Evolutionary conservation across 164 flowering plant species (phyloP), one percentile per base, ranked within the genome.

Genomic region (Sedum album): DNA sequence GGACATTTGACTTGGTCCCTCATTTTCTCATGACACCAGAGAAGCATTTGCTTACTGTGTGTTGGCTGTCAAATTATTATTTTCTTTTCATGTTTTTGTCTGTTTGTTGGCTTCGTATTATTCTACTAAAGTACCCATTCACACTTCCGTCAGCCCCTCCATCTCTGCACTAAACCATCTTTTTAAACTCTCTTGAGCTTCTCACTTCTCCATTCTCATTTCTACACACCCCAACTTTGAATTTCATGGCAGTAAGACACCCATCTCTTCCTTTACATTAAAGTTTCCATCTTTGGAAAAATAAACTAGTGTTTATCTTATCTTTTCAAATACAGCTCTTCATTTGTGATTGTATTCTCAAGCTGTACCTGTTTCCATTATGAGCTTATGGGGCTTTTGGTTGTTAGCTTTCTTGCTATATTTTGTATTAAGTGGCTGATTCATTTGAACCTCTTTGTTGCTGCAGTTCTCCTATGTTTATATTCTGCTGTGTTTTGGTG

Each of bases 81-180:
- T 35, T 35, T 35, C 38, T 35, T 35, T 35, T 35, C 18, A 17
- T 48, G n/a, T 5, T 35, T 35, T 35, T 35, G 38, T 35, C 38
- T 3, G 38, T 35, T 35, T 35, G 38, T 35, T 94, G 38, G 5
- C 38, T 7, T 35, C 3, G 3, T 35, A 35, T 35, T 35, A 35
- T 55, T 14, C 53, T 20, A 17, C 60, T 23, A 23, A 55, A 23
- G 8, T 44, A 17, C 18, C 0, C 48, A 44, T 15, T 44, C 48
- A 44, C 20, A 15, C 48, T 15, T 4, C 4, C 18, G 48, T 15
- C 48, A 11, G 11, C 31, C 30, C 31, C 25, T 11, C 28, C 17
- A 10, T 9, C 10, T 21, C 60, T 23, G 60, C 60, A 55, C 30
- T 31, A 21, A 6, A 0, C 30, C 28, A 21, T 2, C 60, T 23